Percentiles rank a stretch among this genome's conserved stretches.
These are phyloP conservation scores for Pseudogymnoascus sp. DNA, from an alignment of 2,329 filamentous ascomycete species.

Conservation along the genomic window DNA sequence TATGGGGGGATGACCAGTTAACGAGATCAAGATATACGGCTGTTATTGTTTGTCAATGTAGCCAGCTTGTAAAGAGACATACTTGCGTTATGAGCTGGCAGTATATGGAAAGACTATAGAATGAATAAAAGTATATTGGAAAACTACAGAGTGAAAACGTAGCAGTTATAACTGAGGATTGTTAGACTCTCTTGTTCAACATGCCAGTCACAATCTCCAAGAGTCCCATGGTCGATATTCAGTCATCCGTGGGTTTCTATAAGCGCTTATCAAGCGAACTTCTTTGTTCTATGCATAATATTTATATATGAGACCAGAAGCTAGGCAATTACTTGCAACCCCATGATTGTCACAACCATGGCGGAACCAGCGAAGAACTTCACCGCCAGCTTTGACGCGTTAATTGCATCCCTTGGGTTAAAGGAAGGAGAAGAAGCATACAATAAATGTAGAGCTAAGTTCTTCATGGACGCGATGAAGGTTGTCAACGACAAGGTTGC, in stretches of 20 bases:
- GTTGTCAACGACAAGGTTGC: neutral
- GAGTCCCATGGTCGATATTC: neutral
- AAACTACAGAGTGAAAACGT: neutral
- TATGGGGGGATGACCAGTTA: neutral
- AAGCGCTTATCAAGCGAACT: neutral
- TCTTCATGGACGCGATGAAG: constrained; percentile 5
- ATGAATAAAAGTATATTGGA: neutral
- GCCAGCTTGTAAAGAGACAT: neutral
- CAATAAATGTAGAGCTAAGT: neutral
- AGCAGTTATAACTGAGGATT: neutral
- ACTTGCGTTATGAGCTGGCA: neutral
- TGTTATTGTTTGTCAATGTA: neutral
- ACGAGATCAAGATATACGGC: neutral
- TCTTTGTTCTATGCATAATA: neutral
- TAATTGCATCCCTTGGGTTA: neutral
- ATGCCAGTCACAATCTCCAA: neutral
- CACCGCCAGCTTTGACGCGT: neutral
- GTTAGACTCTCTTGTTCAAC: neutral
- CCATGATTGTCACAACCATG: neutral
- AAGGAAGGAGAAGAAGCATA: neutral
- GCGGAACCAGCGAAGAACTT: neutral
- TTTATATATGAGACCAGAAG: neutral
- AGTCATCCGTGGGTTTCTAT: neutral
- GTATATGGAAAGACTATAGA: neutral
- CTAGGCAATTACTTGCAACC: neutral